Conservation (phyloP, 169 alveolate species). For the Cytauxzoon felis region DNA sequence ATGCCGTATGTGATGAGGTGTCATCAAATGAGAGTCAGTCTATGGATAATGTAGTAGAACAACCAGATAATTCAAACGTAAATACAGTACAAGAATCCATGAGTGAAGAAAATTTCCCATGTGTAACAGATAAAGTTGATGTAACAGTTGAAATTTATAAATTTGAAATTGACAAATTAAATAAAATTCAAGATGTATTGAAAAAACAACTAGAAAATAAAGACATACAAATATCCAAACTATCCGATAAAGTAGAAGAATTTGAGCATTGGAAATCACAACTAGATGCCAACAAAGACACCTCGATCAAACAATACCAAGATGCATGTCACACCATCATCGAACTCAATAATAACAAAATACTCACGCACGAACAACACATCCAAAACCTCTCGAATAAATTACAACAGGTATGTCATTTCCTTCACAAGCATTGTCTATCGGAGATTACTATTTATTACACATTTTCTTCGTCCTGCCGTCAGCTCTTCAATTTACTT, state of each 20-base stretch:
- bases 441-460: no score
- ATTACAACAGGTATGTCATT: neutral
- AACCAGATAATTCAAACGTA: no score
- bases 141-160: slow-evolving; percentile 12
- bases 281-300: slow-evolving; percentile 16
- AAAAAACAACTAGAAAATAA: slow-evolving; percentile 35
- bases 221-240: slow-evolving; percentile 24
- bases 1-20: no score
- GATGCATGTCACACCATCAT: slow-evolving; percentile 5
- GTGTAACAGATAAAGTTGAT: neutral
- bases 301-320: slow-evolving; percentile 10
- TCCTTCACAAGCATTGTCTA: no score
- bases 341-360: slow-evolving; percentile 1
- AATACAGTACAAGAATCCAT: no score
- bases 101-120: neutral
- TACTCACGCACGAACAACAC: slow-evolving; percentile 2
- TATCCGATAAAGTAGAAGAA: slow-evolving; percentile 30
- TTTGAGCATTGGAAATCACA: slow-evolving; percentile 47
- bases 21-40: no score
- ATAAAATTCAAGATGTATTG: slow-evolving; percentile 8
- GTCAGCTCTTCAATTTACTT: no score
- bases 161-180: slow-evolving; percentile 11
- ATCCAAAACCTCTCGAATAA: neutral
- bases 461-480: no score
- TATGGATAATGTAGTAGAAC: no score